Evolutionary conservation across 2,329 filamentous ascomycete genomes (phyloP).

Genomic region (Neonectria sp.): DNA sequence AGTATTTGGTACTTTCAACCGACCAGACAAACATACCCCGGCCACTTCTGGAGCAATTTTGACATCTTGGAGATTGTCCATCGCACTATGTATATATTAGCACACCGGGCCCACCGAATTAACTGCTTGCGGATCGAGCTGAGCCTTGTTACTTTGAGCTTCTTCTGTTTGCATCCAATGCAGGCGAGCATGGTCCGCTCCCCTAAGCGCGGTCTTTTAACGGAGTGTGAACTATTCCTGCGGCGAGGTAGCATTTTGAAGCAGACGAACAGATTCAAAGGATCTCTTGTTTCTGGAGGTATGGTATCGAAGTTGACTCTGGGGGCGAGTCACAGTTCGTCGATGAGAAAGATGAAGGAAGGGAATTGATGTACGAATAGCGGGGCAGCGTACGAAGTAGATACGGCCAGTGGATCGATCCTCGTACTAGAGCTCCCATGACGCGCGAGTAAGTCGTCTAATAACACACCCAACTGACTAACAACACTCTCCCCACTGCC

Average conservation of each 20-base stretch:
- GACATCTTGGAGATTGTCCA: slow-evolving; percentile 29
- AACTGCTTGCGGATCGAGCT: background rate
- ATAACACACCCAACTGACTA: background rate
- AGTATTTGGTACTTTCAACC: background rate
- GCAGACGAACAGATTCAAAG: background rate
- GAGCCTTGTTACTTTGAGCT: slow-evolving; percentile 27
- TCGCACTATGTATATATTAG: slow-evolving; percentile 30
- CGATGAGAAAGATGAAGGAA: background rate
- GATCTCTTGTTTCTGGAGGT: background rate
- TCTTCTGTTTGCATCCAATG: slow-evolving; percentile 37
- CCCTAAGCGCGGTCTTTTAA: slow-evolving; percentile 31
- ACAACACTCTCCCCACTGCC: background rate
- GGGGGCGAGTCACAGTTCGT: background rate
- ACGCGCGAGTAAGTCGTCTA: background rate
- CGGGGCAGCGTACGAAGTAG: background rate
- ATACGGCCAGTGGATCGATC: too few species aligned
- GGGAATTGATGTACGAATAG: background rate
- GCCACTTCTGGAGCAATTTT: slow-evolving; percentile 30
- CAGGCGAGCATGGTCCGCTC: slow-evolving; percentile 36
- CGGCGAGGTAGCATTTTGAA: slow-evolving; percentile 13
- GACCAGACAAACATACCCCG: slow-evolving; percentile 12
- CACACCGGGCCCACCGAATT: background rate
- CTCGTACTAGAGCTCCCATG: background rate
- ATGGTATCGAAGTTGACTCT: background rate
- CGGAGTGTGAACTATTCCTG: slow-evolving; percentile 24